Evolutionary conservation across 1,284 basidiomycete genomes (phyloP), one percentile per base, ranked within the genome.

Genomic region (Calocybe gambosa): DNA sequence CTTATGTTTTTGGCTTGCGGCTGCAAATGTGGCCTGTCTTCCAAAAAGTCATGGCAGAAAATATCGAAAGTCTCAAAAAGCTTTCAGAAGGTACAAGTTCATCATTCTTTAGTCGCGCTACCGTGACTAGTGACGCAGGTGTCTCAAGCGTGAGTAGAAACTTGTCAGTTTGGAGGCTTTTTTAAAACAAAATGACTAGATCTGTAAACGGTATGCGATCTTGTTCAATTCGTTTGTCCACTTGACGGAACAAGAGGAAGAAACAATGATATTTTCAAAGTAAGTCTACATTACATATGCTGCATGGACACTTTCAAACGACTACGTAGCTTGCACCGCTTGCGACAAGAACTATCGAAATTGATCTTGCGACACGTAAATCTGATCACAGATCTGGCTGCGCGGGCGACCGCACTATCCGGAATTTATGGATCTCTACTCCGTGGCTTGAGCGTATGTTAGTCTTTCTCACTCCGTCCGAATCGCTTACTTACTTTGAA

Each of bases 221-320:
- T 62, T 93, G 52, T 95, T 96, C 69, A 82, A 80, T 49, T 82
- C 85, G 1, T 82, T 92, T 52, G 79, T 92, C 16, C 77, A 78
- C 19, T 66, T 95, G 53, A 91, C 89, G 5, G 78, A 79, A 40
- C 85, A 89, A 55, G 84, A 82, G 35, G 89, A 93, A 54, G 93
- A 96, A 62, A 90, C 88, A 5, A 94, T 95, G 92, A 86, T 94
- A 39, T 95, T 94, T 59, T 84, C 87, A 10, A 92, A 93, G 93
- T 93, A 60, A 55, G 76, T 58, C 35, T 8, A 37, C 13, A 29
- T 2, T 29, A 10, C 39, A 47, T 23, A 50, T 18, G 10, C 9
- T 23, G 1, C 13, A 18, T 6, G 1, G 20, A 6, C 1, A 13
- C 18, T 5, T 40, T 46, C 45, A 48, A 51, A 37, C 43, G 39